Percentiles rank a stretch among this genome's conserved stretches.
Conservation (phyloP, 2,329 filamentous ascomycete species). For the Diaporthe nobilis region DNA sequence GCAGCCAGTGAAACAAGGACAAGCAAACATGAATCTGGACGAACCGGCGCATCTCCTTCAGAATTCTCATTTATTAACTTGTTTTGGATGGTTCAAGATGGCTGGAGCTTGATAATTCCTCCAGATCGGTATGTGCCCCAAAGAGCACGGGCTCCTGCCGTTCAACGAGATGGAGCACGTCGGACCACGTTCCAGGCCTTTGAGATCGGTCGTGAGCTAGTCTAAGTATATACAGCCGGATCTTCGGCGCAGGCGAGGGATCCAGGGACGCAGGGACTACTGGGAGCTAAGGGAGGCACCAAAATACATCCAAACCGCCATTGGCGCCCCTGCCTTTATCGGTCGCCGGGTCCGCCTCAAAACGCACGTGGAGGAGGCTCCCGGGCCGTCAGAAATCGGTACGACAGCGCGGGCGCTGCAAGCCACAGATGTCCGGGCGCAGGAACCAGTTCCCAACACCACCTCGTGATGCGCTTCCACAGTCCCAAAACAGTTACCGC, state of each 20-base stretch:
- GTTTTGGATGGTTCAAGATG: neutral
- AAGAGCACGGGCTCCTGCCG: neutral
- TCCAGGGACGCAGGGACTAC: neutral
- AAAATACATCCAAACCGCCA: slow-evolving; percentile 20
- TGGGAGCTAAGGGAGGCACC: neutral
- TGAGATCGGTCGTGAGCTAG: neutral
- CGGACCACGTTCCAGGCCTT: slow-evolving; percentile 7
- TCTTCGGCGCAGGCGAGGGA: neutral
- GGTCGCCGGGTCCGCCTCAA: neutral
- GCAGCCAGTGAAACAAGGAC: neutral
- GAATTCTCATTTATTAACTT: neutral
- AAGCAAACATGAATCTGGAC: neutral
- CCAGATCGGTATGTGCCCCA: neutral
- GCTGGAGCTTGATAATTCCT: neutral
- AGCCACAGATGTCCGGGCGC: slow-evolving; percentile 23
- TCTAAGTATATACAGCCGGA: neutral
- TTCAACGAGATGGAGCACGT: neutral
- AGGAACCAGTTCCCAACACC: slow-evolving; percentile 8
- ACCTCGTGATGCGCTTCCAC: slow-evolving; percentile 26
- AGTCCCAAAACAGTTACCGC: slow-evolving; percentile 6
- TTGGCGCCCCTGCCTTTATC: slow-evolving; percentile 19
- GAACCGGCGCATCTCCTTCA: neutral
- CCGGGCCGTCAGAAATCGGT: slow-evolving; percentile 5
- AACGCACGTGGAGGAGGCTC: slow-evolving; percentile 17
- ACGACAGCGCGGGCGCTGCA: neutral